Base-by-base conservation (phyloP, 441 rosid species). In the Rhodomyrtus psidioides region DNA sequence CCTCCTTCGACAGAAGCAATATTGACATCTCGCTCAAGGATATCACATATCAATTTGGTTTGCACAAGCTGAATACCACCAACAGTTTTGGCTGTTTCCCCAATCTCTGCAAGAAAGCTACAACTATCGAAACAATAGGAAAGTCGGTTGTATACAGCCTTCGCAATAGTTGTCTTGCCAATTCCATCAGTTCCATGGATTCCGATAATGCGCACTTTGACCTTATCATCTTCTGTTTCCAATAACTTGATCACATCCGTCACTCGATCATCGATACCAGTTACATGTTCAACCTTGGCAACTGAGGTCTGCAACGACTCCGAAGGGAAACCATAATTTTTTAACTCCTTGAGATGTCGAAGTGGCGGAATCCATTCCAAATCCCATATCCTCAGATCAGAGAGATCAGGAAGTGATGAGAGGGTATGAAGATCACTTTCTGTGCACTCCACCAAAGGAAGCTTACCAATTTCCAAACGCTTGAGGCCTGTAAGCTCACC, bases 201-300 rank as follows among this genome's bases (percentile, higher is more conserved):
- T 70, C 49, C 49, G 5, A 70, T 49, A 1, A 70, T 39, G n/a
- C 16, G 16, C 2, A 0, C 0, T 39, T 0, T 0, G 19, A 1
- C n/a, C 16, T 3, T 1, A 21, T 39, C 46, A 39, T 70, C 49
- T 1, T 10, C 9, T 0, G 21, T 39, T 1, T 6, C n/a, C 79
- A 70, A 39, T 70, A 70, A 1, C 0, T 30, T 0, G n/a, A 70
- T 70, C 0, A 34, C 15, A 1, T 70, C 79, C 79, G 39, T 34
- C 49, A 70, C 79, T 70, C 9, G 79, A 34, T 70, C 79, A 19
- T 5, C 1, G 39, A 70, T 70, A 39, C 79, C n/a, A 6, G 0
- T 39, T 10, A 70, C 0, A 3, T 2, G 16, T 70, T 70, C 79
- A 70, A 1, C 6, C 1, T 26, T 2, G 79, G 79, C 79, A 21